phyloP scores from a whole-genome alignment of 176 grass and related monocot species.

The Triticum urartu region DNA sequence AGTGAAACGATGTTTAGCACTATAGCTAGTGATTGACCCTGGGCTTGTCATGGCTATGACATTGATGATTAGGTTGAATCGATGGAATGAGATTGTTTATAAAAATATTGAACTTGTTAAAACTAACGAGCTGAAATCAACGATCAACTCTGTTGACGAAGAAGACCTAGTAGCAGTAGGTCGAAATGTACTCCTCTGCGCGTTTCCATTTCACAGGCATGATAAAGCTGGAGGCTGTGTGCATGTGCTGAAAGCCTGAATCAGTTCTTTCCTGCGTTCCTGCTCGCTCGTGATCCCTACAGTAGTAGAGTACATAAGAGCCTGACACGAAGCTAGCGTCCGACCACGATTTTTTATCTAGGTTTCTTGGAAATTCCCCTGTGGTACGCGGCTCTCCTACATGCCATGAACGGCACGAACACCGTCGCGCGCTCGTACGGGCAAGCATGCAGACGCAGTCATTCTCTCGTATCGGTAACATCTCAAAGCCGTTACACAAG shows the following conservation, averaged over 20 bases:
- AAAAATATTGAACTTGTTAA: no score
- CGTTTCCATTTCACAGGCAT: no score
- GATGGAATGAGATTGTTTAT: no score
- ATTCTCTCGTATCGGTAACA: slow-evolving; percentile 18
- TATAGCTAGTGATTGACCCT: no score
- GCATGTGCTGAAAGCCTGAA: background rate
- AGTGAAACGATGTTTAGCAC: no score
- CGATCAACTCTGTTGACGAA: no score
- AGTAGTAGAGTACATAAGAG: background rate
- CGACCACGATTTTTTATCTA: background rate
- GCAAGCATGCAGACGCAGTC: background rate
- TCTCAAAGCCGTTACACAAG: background rate
- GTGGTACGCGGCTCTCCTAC: no score
- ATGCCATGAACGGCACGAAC: background rate
- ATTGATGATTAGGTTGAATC: no score
- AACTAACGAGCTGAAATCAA: no score
- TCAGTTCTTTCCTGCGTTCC: background rate
- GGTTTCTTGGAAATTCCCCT: background rate
- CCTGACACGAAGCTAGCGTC: background rate
- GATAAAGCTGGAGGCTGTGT: background rate
- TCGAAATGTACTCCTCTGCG: no score
- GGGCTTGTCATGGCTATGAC: no score
- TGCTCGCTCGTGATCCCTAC: background rate
- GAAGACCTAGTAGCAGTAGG: no score
- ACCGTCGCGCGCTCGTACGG: background rate